Evolutionary conservation across 2,329 filamentous ascomycete species (phyloP).

Genomic region (Calonectria pseudoturangicola): DNA sequence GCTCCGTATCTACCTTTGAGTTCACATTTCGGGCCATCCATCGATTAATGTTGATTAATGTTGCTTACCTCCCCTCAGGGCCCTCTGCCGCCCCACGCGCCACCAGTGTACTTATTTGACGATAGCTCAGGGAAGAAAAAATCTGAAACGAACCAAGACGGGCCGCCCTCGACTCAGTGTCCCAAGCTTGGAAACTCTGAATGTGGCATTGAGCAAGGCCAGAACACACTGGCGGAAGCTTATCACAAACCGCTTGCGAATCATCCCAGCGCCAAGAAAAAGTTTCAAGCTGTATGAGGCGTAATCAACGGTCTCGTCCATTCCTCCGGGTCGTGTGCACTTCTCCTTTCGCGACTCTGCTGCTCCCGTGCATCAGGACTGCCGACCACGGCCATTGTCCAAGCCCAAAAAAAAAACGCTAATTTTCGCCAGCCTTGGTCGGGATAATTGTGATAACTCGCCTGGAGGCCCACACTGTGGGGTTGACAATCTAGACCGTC

Average conservation of each 20-base stretch:
- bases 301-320: slow-evolving; percentile 21
- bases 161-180: slow-evolving; percentile 7
- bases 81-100: slow-evolving; percentile 24
- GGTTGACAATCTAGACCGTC: slow-evolving; percentile 20
- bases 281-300: slow-evolving; percentile 6
- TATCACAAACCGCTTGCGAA: background rate
- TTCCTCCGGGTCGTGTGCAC: slow-evolving; percentile 16
- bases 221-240: slow-evolving; percentile 19
- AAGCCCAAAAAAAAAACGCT: background rate
- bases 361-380: background rate
- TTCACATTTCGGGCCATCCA: slow-evolving; percentile 6
- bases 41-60: slow-evolving; percentile 21
- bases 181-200: slow-evolving; percentile 5
- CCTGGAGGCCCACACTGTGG: slow-evolving; percentile 4
- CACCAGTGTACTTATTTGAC: background rate
- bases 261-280: slow-evolving; percentile 5
- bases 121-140: slow-evolving; percentile 2
- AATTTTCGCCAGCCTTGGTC: background rate
- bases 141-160: slow-evolving; percentile 16
- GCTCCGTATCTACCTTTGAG: slow-evolving; percentile 6
- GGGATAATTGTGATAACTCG: slow-evolving; percentile 28
- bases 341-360: slow-evolving; percentile 7
- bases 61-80: background rate
- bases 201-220: slow-evolving; percentile 9
- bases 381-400: background rate